phyloP scores from a whole-genome alignment of 805 yeast species.

The Huiozyma sinensis region DNA sequence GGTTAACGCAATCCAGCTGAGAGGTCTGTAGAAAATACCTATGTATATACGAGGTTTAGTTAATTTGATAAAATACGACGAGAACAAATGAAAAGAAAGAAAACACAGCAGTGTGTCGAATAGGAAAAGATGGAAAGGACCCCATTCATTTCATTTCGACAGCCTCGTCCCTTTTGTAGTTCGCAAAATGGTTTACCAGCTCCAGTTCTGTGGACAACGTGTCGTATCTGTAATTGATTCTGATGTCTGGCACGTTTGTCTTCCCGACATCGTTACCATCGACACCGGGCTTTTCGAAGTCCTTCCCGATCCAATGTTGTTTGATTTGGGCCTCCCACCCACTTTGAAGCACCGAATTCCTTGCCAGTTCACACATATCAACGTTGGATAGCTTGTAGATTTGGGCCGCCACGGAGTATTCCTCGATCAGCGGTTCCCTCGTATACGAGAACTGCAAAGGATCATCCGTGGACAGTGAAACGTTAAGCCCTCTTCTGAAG shows the following conservation, averaged over 20 bases:
- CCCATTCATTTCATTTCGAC: not conserved
- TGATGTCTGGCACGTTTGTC: slow-evolving; percentile 87
- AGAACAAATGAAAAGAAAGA: too few species aligned
- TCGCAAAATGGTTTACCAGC: slow-evolving; percentile 49
- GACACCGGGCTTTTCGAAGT: slow-evolving; percentile 48
- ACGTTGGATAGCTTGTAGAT: slow-evolving; percentile 89
- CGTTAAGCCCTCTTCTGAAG: slow-evolving; percentile 88
- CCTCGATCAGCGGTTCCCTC: slow-evolving; percentile 93
- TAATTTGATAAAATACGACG: too few species aligned
- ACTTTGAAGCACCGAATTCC: slow-evolving; percentile 83
- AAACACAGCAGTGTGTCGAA: too few species aligned
- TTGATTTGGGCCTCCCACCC: slow-evolving; percentile 87
- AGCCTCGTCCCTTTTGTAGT: slow-evolving; percentile 8
- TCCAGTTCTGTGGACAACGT: slow-evolving; percentile 65
- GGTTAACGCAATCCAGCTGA: slow-evolving; percentile 38
- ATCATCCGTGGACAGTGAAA: slow-evolving; percentile 92
- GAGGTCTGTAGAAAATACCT: slow-evolving; percentile 29
- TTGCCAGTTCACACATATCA: slow-evolving; percentile 95
- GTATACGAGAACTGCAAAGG: slow-evolving; percentile 96
- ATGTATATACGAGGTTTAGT: too few species aligned
- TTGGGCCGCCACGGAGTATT: slow-evolving; percentile 96
- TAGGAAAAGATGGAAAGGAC: not conserved
- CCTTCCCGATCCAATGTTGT: slow-evolving; percentile 83
- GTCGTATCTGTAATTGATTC: slow-evolving; percentile 76
- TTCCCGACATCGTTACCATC: slow-evolving; percentile 83